Conservation (phyloP, 306 rosid genomes). For the Quercus wislizeni region DNA sequence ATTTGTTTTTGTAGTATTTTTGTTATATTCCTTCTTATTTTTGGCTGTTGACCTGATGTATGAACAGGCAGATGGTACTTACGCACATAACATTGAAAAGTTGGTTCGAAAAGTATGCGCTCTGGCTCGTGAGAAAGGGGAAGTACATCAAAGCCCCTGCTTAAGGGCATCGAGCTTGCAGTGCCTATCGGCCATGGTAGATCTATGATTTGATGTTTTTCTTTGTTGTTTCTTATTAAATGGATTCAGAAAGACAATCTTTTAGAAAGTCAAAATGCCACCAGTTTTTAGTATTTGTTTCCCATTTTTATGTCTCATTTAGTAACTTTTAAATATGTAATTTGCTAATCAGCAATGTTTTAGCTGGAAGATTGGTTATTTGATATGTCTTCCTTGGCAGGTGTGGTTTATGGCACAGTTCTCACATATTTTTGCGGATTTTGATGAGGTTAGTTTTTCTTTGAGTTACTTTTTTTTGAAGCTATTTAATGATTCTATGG, state of each 20-base stretch:
- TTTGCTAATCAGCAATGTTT: background rate
- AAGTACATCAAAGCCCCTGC: conserved; percentile 46
- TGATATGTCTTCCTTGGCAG: conserved; percentile 48
- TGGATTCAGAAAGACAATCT: background rate
- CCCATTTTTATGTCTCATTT: background rate
- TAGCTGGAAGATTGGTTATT: conserved; percentile 9
- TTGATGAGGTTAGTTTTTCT: conserved; percentile 70
- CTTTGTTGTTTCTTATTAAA: background rate
- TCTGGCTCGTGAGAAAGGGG: conserved; percentile 58
- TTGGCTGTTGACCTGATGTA: conserved; percentile 22
- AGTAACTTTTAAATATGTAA: background rate
- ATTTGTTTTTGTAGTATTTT: background rate
- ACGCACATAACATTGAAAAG: conserved; percentile 72
- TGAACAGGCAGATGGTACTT: conserved; percentile 81
- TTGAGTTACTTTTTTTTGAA: conserved; percentile 1
- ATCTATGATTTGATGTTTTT: background rate
- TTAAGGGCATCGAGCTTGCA: conserved; percentile 94
- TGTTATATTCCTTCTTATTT: background rate
- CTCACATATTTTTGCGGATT: conserved; percentile 70
- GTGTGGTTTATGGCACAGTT: conserved; percentile 88
- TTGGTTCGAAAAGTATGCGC: conserved; percentile 69
- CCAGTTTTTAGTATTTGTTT: background rate
- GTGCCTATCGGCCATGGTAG: conserved; percentile 97
- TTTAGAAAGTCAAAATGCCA: background rate
- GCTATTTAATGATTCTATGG: conserved; percentile 2